Percentiles rank a stretch among this genome's conserved stretches.
These are phyloP conservation scores for Vitis labrusca DNA, from an alignment of 164 flowering plant species.

Conservation along the genomic window DNA sequence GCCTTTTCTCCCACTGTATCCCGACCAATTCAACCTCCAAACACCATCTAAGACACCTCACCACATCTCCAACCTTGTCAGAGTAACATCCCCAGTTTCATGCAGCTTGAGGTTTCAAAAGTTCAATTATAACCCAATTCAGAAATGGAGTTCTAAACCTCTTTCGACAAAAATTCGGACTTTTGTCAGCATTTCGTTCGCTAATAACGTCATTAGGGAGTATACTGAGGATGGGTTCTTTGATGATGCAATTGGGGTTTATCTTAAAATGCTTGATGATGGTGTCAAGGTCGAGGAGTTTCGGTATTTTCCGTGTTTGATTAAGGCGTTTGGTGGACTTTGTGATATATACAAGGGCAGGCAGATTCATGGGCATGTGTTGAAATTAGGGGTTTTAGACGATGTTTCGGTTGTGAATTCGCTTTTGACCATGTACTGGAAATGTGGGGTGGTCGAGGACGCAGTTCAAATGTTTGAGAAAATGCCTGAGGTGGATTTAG, in stretches of 20 bases:
- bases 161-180: neutral
- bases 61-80: neutral
- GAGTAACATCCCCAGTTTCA: neutral
- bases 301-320: conserved; percentile 47
- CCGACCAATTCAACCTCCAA: neutral
- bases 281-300: conserved; percentile 27
- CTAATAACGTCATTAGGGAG: conserved; percentile 20
- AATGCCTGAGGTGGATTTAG: conserved; percentile 33
- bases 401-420: conserved; percentile 38
- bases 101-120: neutral
- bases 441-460: conserved; percentile 31
- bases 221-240: conserved; percentile 23
- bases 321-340: conserved; percentile 63
- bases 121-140: neutral
- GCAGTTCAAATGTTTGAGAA: conserved; percentile 38
- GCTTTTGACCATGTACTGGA: conserved; percentile 31
- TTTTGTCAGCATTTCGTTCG: conserved; percentile 1
- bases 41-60: too few species aligned
- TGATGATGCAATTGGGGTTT: conserved; percentile 34
- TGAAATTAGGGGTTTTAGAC: conserved; percentile 31
- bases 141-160: neutral
- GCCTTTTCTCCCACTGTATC: too few species aligned
- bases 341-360: conserved; percentile 25
- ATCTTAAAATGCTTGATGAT: conserved; percentile 25
- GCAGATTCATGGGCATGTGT: conserved; percentile 45